A percentile compares a stretch with the other conserved stretches of the same genome.
phyloP scores from a whole-genome alignment of 139 green algal genomes.

The Helicosporidium sp. region DNA sequence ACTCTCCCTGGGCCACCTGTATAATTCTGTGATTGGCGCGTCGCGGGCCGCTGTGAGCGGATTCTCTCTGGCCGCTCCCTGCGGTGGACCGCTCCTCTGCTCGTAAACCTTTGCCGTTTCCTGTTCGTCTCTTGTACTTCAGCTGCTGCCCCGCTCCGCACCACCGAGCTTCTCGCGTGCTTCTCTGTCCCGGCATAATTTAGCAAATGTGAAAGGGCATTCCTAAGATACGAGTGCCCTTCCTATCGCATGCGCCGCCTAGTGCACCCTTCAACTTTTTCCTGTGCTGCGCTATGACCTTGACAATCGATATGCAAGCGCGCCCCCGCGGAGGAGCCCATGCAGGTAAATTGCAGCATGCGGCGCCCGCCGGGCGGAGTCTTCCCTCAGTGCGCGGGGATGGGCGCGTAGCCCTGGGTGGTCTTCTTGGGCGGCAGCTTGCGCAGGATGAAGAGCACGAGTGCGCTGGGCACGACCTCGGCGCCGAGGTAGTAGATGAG shows the following conservation, averaged over 20 bases:
- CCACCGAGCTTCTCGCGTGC: too few species aligned
- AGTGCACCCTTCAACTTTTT: too few species aligned
- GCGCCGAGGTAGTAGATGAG: conserved; percentile 62
- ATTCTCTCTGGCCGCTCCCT: too few species aligned
- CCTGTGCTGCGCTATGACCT: too few species aligned
- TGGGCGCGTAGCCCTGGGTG: conserved; percentile 31
- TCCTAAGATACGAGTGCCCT: background rate
- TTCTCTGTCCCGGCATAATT: too few species aligned
- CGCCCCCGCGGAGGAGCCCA: background rate
- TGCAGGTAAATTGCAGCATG: background rate
- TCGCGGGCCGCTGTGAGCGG: background rate
- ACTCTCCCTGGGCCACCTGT: background rate
- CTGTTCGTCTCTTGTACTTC: too few species aligned
- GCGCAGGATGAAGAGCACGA: conserved; percentile 77
- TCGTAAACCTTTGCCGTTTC: too few species aligned
- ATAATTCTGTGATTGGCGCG: background rate
- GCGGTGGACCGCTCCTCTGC: too few species aligned
- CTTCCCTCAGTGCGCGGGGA: conserved; percentile 18
- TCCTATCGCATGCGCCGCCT: too few species aligned
- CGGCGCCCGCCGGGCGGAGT: too few species aligned
- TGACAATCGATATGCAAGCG: too few species aligned
- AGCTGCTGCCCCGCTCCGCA: too few species aligned
- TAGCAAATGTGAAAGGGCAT: background rate
- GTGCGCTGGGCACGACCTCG: conserved; percentile 59
- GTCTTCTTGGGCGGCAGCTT: conserved; percentile 61